Conservation (phyloP, 257 asterid species). For the Solanum sitiens region DNA sequence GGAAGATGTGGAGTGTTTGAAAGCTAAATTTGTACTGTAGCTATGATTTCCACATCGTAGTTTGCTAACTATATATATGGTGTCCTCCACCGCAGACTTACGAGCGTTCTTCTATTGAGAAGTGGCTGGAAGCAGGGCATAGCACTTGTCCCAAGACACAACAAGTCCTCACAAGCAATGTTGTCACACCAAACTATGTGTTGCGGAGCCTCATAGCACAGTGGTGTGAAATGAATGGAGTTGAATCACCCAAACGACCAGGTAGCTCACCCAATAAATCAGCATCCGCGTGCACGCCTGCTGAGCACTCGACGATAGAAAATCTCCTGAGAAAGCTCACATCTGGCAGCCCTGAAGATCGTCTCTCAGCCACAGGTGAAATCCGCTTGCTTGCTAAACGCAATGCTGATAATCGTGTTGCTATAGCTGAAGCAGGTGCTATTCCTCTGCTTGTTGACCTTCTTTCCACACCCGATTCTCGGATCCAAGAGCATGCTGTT, state of each 20-base stretch:
- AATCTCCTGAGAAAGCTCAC: slow-evolving; percentile 68
- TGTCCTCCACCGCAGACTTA: slow-evolving; percentile 51
- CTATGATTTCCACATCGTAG: neutral
- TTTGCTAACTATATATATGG: neutral
- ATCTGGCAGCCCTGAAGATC: slow-evolving; percentile 72
- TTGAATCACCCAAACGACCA: slow-evolving; percentile 79
- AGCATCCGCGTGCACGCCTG: slow-evolving; percentile 48
- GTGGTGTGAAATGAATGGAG: slow-evolving; percentile 92
- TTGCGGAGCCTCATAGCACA: slow-evolving; percentile 92
- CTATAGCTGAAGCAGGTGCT: slow-evolving; percentile 98
- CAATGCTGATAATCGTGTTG: slow-evolving; percentile 85
- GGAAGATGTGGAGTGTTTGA: neutral
- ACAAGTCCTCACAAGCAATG: slow-evolving; percentile 56
- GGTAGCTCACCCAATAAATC: slow-evolving; percentile 37
- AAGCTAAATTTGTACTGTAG: neutral
- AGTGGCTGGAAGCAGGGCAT: slow-evolving; percentile 90
- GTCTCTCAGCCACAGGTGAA: slow-evolving; percentile 81
- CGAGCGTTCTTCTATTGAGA: slow-evolving; percentile 79
- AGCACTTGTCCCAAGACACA: slow-evolving; percentile 93
- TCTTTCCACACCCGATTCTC: slow-evolving; percentile 69
- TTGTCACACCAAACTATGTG: slow-evolving; percentile 86
- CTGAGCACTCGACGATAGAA: slow-evolving; percentile 60
- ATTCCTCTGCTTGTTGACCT: slow-evolving; percentile 75
- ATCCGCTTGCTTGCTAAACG: slow-evolving; percentile 96
- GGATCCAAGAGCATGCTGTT: slow-evolving; percentile 90